A percentile compares a stretch with the other conserved stretches of the same genome.
These are phyloP conservation scores for Juglanconis oblonga DNA, from an alignment of 2,329 filamentous ascomycete species.

Conservation along the genomic window DNA sequence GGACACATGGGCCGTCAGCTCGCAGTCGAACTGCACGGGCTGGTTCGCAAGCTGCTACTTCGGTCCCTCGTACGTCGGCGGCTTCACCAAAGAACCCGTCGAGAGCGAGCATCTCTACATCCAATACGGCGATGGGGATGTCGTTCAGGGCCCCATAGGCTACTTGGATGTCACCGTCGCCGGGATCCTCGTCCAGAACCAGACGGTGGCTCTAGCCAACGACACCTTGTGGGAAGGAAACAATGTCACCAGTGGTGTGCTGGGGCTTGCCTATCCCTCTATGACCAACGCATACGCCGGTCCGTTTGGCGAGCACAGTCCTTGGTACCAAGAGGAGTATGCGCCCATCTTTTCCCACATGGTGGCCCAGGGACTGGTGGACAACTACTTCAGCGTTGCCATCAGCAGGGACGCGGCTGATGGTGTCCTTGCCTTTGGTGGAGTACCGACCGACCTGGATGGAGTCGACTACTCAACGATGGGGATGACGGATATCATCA, in stretches of 20 bases:
- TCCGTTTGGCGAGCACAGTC: slow-evolving; percentile 33
- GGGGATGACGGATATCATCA: slow-evolving; percentile 40
- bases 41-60: slow-evolving; percentile 39
- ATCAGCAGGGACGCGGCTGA: slow-evolving; percentile 42
- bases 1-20: slow-evolving; percentile 47
- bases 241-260: slow-evolving; percentile 48
- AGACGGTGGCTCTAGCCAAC: slow-evolving; percentile 48
- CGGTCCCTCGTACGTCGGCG: slow-evolving; percentile 34
- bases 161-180: slow-evolving; percentile 44
- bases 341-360: slow-evolving; percentile 48
- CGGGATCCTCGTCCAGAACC: slow-evolving; percentile 40
- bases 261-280: slow-evolving; percentile 50
- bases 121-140: slow-evolving; percentile 47
- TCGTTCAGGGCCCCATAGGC: slow-evolving; percentile 45
- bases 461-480: slow-evolving; percentile 24
- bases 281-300: slow-evolving; percentile 48
- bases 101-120: slow-evolving; percentile 44
- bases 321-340: slow-evolving; percentile 40
- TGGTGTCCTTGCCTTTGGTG: slow-evolving; percentile 46
- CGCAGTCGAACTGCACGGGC: slow-evolving; percentile 41
- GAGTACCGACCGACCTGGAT: slow-evolving; percentile 37
- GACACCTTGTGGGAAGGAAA: slow-evolving; percentile 50
- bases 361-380: slow-evolving; percentile 41
- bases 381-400: slow-evolving; percentile 47
- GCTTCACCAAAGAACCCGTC: slow-evolving; percentile 39